Conservation (phyloP, 1,139 yeast species). For the Hanseniaspora gamundiae region DNA sequence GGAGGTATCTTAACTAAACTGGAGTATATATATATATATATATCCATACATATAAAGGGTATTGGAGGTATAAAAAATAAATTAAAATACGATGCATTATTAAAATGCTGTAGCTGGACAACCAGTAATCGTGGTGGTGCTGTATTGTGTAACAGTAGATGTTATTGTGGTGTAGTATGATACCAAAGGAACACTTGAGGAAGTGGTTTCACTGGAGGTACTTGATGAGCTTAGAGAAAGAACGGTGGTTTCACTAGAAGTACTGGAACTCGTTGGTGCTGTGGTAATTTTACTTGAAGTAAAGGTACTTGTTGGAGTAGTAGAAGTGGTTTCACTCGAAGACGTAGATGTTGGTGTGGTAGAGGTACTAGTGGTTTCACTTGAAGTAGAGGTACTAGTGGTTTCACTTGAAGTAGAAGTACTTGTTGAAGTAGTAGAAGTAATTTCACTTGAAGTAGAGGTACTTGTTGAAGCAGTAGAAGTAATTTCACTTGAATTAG, state of each 20-base stretch:
- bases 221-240: no score
- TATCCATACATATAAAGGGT: no score
- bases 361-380: constrained; percentile 3
- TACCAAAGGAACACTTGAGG: constrained; percentile 34
- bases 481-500: constrained; percentile 4
- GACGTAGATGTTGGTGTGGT: constrained; percentile 4
- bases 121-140: not conserved
- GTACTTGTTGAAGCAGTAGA: no score
- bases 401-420: no score
- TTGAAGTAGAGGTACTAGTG: no score
- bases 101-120: not conserved
- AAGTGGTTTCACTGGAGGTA: not conserved
- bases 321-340: constrained; percentile 1
- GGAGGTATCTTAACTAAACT: no score
- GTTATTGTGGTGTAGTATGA: constrained; percentile 14
- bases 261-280: not conserved
- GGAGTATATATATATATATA: no score
- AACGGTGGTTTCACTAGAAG: not conserved
- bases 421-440: no score
- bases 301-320: constrained; percentile 6
- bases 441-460: no score
- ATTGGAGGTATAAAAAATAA: no score
- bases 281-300: constrained; percentile 6
- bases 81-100: no score
- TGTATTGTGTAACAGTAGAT: not conserved